Percentiles rank a stretch among this genome's conserved stretches.
phyloP scores from a whole-genome alignment of 2,329 filamentous ascomycete genomes.

The Cladosporium sp. region DNA sequence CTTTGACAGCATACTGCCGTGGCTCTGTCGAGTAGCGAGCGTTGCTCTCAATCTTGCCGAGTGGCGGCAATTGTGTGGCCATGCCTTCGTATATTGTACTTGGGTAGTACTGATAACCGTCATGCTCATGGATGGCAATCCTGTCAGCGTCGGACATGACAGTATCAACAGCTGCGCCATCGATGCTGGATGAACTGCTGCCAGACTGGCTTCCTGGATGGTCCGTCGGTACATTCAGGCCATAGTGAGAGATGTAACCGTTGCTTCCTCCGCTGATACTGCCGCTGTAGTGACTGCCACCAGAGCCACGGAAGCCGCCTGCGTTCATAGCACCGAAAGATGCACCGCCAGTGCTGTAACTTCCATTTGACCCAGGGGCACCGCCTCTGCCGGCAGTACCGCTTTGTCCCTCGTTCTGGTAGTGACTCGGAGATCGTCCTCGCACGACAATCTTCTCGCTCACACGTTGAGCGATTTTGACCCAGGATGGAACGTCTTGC shows the following conservation, averaged over 20 bases:
- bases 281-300: slow-evolving; percentile 20
- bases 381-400: slow-evolving; percentile 61
- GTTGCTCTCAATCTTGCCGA: slow-evolving; percentile 29
- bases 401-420: slow-evolving; percentile 44
- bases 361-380: slow-evolving; percentile 56
- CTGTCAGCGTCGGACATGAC: slow-evolving; percentile 40
- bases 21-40: slow-evolving; percentile 28
- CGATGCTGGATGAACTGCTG: slow-evolving; percentile 38
- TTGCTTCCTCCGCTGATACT: slow-evolving; percentile 19
- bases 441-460: slow-evolving; percentile 85
- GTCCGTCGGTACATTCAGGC: slow-evolving; percentile 18
- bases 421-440: slow-evolving; percentile 71
- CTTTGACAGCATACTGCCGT: slow-evolving; percentile 36
- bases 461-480: slow-evolving; percentile 68
- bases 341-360: slow-evolving; percentile 29
- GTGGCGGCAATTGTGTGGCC: slow-evolving; percentile 23
- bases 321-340: slow-evolving; percentile 27
- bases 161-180: slow-evolving; percentile 32
- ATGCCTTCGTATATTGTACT: slow-evolving; percentile 41
- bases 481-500: slow-evolving; percentile 50
- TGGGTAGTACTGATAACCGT: slow-evolving; percentile 47
- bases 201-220: slow-evolving; percentile 36
- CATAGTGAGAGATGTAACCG: slow-evolving; percentile 27
- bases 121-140: slow-evolving; percentile 37
- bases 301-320: slow-evolving; percentile 25